These are phyloP conservation scores for Apostasia shenzhenica DNA, from an alignment of 106 monocot genomes.

Conservation along the genomic window DNA sequence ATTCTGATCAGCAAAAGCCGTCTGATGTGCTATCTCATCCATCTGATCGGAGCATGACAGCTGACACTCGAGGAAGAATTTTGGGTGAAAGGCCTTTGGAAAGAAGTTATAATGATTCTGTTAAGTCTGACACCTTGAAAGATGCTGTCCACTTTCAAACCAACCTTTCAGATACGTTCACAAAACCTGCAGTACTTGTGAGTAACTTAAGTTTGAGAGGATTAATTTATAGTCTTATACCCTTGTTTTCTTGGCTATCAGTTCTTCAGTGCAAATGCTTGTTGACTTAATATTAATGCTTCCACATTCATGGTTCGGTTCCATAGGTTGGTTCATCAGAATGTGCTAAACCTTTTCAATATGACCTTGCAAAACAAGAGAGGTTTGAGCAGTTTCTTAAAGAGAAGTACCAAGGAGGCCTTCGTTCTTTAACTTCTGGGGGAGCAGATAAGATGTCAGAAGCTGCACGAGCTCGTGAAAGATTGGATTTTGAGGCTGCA, in stretches of 20 bases:
- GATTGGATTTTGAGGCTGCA: constrained; percentile 87
- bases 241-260: no score
- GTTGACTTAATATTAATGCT: background rate
- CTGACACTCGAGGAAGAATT: constrained; percentile 71
- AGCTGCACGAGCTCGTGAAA: constrained; percentile 73
- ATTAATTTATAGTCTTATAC: no score
- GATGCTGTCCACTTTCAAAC: constrained; percentile 50
- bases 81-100: constrained; percentile 81
- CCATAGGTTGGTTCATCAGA: constrained; percentile 39
- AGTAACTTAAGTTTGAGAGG: constrained; percentile 21
- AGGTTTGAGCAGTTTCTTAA: constrained; percentile 96
- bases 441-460: constrained; percentile 49
- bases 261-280: background rate
- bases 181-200: constrained; percentile 59
- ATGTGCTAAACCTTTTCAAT: constrained; percentile 60
- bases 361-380: constrained; percentile 89
- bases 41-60: constrained; percentile 55
- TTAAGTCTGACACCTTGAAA: constrained; percentile 14
- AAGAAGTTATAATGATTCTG: constrained; percentile 22
- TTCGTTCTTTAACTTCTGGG: constrained; percentile 40
- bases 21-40: constrained; percentile 22
- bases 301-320: constrained; percentile 5
- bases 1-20: constrained; percentile 19
- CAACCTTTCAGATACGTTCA: constrained; percentile 74
- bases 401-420: constrained; percentile 89